A percentile compares a stretch with the other conserved stretches of the same genome.
Conservation (phyloP, 2,329 filamentous ascomycete genomes). For the Mycosphaerelloides madeirae region DNA sequence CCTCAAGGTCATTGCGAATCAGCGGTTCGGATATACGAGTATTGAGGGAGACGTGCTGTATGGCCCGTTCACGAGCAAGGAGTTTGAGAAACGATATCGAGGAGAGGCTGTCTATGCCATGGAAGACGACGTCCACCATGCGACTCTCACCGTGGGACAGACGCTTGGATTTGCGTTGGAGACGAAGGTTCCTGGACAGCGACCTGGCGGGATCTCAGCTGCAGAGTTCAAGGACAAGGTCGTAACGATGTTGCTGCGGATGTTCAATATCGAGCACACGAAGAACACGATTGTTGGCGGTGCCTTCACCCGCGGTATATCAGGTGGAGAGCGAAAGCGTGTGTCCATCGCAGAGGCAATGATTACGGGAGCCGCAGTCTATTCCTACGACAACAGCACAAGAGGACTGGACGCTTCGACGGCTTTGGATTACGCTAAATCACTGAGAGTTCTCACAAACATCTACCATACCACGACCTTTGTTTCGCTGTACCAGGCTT, state of each 20-base stretch:
- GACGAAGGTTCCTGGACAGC: constrained; percentile 76
- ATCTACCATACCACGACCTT: constrained; percentile 80
- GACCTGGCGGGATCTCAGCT: constrained; percentile 68
- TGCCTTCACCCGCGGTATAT: constrained; percentile 70
- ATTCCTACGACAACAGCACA: constrained; percentile 46
- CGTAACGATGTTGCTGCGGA: constrained; percentile 69
- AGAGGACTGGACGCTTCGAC: constrained; percentile 47
- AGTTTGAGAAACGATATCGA: constrained; percentile 67
- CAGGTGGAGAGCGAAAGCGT: constrained; percentile 47
- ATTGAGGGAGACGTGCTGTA: constrained; percentile 61
- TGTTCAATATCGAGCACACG: constrained; percentile 93
- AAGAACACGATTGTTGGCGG: constrained; percentile 80
- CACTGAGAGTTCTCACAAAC: constrained; percentile 62
- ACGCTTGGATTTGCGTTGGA: constrained; percentile 81
- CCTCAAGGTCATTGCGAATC: constrained; percentile 52
- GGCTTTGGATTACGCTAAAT: constrained; percentile 47
- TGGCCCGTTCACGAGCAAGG: constrained; percentile 65
- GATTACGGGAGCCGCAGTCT: constrained; percentile 38
- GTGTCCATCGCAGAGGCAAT: constrained; percentile 48
- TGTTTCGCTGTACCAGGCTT: constrained; percentile 80
- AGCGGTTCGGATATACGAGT: constrained; percentile 55
- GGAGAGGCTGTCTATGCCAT: constrained; percentile 83
- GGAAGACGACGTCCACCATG: constrained; percentile 80
- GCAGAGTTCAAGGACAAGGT: constrained; percentile 72
- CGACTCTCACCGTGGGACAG: constrained; percentile 81